Conservation (phyloP, 179 eudicot species). For the Patellifolia procumbens region DNA sequence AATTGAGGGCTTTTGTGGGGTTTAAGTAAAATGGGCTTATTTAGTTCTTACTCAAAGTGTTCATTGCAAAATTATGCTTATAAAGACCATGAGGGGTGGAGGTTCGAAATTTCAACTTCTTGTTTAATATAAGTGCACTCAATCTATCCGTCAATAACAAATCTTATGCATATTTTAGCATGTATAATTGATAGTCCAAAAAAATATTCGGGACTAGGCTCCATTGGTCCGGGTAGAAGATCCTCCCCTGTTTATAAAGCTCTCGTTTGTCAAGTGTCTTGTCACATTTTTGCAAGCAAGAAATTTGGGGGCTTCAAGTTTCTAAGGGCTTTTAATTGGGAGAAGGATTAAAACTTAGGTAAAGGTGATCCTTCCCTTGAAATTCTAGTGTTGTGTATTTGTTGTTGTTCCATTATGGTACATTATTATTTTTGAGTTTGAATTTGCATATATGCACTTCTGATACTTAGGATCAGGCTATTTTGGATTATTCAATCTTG, state of each 20-base stretch:
- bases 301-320: neutral
- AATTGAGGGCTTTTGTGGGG: conserved; percentile 25
- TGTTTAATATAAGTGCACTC: too few relatives aligned
- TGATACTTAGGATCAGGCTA: neutral
- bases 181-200: too few relatives aligned
- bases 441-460: neutral
- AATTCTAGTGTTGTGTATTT: conserved; percentile 12
- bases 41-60: conserved; percentile 25
- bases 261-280: too few relatives aligned
- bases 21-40: conserved; percentile 32
- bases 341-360: conserved; percentile 9
- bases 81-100: too few relatives aligned
- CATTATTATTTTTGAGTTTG: neutral
- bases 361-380: conserved; percentile 17
- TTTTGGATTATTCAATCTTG: conserved; percentile 2
- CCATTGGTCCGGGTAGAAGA: too few relatives aligned
- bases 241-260: too few relatives aligned
- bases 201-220: too few relatives aligned
- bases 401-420: neutral
- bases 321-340: neutral
- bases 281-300: too few relatives aligned
- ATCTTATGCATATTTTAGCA: too few relatives aligned
- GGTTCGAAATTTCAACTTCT: conserved; percentile 8
- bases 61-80: conserved; percentile 14
- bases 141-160: too few relatives aligned